Percentiles rank a stretch among this genome's conserved stretches.
These are phyloP conservation scores for Marchantia polymorpha DNA, from an alignment of 225 moss, liverwort and hornwort genomes.

Conservation along the genomic window DNA sequence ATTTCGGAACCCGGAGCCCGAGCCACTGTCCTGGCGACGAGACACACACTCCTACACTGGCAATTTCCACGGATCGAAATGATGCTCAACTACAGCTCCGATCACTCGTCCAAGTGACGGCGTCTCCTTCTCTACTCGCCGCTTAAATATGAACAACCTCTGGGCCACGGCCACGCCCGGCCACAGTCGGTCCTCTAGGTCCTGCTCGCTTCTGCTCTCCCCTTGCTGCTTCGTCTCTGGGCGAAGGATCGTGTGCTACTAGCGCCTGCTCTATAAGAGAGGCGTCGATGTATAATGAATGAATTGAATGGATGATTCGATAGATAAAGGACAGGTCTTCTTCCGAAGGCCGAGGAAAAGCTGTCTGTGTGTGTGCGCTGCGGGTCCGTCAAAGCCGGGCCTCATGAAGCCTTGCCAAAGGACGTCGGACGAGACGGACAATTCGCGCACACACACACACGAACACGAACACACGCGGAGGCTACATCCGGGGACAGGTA, in stretches of 20 bases:
- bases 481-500: neutral
- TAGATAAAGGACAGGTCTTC: neutral
- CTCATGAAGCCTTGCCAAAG: slow-evolving; percentile 1
- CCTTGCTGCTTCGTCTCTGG: neutral
- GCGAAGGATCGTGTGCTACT: neutral
- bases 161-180: neutral
- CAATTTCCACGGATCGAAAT: neutral
- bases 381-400: neutral
- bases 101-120: neutral
- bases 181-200: neutral
- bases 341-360: neutral
- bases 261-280: too few relatives aligned
- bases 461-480: neutral
- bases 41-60: neutral
- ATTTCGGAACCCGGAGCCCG: neutral
- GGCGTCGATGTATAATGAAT: neutral
- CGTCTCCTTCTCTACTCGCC: neutral
- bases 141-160: neutral
- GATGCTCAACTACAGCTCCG: neutral
- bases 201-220: neutral
- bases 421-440: slow-evolving; percentile 6
- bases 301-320: neutral
- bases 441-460: neutral
- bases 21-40: neutral
- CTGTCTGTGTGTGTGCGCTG: neutral